Evolutionary conservation across 106 monocot species (phyloP), one percentile per base, ranked within the genome.

Genomic region (Amphibolis antarctica): DNA sequence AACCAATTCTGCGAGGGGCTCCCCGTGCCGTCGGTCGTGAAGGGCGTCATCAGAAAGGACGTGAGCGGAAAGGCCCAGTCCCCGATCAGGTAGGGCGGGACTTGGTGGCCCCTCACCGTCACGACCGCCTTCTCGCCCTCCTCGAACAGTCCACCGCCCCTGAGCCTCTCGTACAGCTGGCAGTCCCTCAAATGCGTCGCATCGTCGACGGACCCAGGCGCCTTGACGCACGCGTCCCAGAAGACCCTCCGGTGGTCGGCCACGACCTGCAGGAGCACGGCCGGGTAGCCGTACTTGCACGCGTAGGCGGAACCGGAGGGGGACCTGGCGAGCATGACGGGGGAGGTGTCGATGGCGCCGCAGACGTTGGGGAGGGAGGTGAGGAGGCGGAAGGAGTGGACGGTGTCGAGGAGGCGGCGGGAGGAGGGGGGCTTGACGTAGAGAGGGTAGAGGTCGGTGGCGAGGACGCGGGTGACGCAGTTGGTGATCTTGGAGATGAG

Each of bases 261-360:
- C 44, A 85, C 81, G 1, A 57, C 78, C 66, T 85, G 85, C 57
- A 85, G 85, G 45, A 85, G 85, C 4, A 85, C 60, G 44, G 85
- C 77, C 25, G 85, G 85, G 62, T 76, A 81, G 9, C 81, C 62
- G 11, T 78, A 72, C 21, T 52, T 71, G 60, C 72, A 64, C 28
- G 13, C 19, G 19, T 66, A 72, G 42, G 53, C 42, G 28, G 28
- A 66, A 1, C 17, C 47, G 44, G 11, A 42, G 47, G 64, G n/a
- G n/a, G 63, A 42, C 3, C 27, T 53, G 54, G 49, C 49, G 12
- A 49, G 54, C 54, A 19, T 18, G 17, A 19, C 54, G 23, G 24
- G 24, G 19, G 24, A 10, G 54, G 54, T 36, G 36, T 36, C 20
- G 24, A 55, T 10, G 24, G 54, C 11, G 11, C 11, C 5, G 54